These are phyloP conservation scores for Naganishia liquefaciens DNA, from an alignment of 1,284 basidiomycete genomes.

Conservation along the genomic window DNA sequence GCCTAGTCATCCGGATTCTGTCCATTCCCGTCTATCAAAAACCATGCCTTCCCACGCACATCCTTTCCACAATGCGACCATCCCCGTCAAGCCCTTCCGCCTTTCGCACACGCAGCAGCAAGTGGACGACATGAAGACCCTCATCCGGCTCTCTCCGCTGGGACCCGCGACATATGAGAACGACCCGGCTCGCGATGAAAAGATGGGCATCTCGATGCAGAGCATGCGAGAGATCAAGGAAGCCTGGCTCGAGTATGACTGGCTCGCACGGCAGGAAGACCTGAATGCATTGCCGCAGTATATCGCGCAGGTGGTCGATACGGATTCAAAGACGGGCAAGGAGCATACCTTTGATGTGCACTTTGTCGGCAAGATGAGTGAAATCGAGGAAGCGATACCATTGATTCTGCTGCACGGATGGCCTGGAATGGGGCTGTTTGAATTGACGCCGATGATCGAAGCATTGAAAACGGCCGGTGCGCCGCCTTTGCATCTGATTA, in stretches of 20 bases:
- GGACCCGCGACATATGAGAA: slow-evolving; percentile 29
- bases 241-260: slow-evolving; percentile 35
- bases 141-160: slow-evolving; percentile 29
- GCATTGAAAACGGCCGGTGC: slow-evolving; percentile 39
- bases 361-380: slow-evolving; percentile 45
- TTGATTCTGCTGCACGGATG: slow-evolving; percentile 51
- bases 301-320: slow-evolving; percentile 25
- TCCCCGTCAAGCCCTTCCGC: slow-evolving; percentile 28
- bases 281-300: slow-evolving; percentile 28
- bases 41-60: neutral
- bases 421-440: slow-evolving; percentile 48
- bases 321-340: slow-evolving; percentile 15
- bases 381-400: slow-evolving; percentile 43
- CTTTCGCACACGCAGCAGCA: slow-evolving; percentile 28
- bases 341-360: slow-evolving; percentile 40
- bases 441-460: slow-evolving; percentile 46
- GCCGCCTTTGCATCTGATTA: slow-evolving; percentile 35
- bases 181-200: neutral
- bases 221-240: slow-evolving; percentile 31
- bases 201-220: slow-evolving; percentile 37
- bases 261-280: slow-evolving; percentile 17
- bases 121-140: slow-evolving; percentile 28
- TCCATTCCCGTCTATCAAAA: neutral
- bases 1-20: too few relatives aligned
- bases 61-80: slow-evolving; percentile 24